These are phyloP conservation scores for Lasiodiplodia citricola DNA, from an alignment of 2,329 filamentous ascomycete species.

Conservation along the genomic window DNA sequence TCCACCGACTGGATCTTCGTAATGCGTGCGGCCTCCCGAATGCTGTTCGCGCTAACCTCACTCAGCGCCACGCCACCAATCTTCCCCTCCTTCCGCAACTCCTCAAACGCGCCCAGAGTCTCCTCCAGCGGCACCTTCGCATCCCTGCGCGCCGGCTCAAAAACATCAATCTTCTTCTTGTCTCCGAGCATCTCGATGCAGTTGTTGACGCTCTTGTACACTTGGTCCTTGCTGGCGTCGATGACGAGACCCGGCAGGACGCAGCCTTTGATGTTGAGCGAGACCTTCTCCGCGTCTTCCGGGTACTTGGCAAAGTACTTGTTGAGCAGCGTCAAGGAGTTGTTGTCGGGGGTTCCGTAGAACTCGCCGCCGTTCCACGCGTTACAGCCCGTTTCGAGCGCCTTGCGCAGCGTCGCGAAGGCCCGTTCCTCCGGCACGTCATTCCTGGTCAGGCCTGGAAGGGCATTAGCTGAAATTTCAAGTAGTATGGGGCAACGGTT, in stretches of 20 bases:
- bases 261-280: slow-evolving; percentile 48
- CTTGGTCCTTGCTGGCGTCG: background rate
- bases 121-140: background rate
- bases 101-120: slow-evolving; percentile 28
- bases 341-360: slow-evolving; percentile 47
- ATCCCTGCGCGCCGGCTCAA: slow-evolving; percentile 5
- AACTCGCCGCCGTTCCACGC: slow-evolving; percentile 51
- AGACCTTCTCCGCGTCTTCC: slow-evolving; percentile 46
- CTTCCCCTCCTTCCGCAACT: slow-evolving; percentile 47
- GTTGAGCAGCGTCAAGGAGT: slow-evolving; percentile 44
- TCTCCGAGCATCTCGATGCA: background rate
- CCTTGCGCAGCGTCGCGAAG: slow-evolving; percentile 52
- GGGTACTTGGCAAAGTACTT: slow-evolving; percentile 52
- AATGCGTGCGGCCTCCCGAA: slow-evolving; percentile 56
- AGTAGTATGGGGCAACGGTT: background rate
- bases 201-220: background rate
- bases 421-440: slow-evolving; percentile 39
- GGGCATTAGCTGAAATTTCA: no score
- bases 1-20: slow-evolving; percentile 64
- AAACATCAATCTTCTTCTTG: background rate
- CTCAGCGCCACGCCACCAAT: slow-evolving; percentile 53
- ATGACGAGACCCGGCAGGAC: background rate
- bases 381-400: slow-evolving; percentile 46
- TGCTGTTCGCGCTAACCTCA: slow-evolving; percentile 52
- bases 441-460: background rate